Percentiles rank a stretch among this genome's conserved stretches.
These are phyloP conservation scores for Bimuria novae-zelandiae DNA, from an alignment of 2,329 filamentous ascomycete genomes.

Conservation along the genomic window DNA sequence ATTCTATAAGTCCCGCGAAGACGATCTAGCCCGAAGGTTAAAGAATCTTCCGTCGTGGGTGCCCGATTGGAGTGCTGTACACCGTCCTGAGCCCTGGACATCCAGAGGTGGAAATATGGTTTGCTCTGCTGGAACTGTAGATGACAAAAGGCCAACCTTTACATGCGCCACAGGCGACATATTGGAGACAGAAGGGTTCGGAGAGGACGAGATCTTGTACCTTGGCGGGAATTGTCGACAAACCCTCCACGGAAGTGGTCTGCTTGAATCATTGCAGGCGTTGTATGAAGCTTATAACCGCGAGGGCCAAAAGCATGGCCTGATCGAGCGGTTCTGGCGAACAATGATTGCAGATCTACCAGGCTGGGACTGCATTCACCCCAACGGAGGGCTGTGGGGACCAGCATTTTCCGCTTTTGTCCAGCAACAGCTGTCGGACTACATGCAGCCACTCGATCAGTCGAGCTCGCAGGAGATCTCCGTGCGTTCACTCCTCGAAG, in stretches of 20 bases:
- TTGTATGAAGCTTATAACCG: too few relatives aligned
- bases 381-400: background rate
- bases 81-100: slow-evolving; percentile 10
- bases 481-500: background rate
- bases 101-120: slow-evolving; percentile 14
- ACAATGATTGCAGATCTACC: slow-evolving; percentile 15
- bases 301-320: slow-evolving; percentile 12
- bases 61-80: slow-evolving; percentile 14
- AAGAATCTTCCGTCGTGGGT: slow-evolving; percentile 20
- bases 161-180: background rate
- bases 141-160: background rate
- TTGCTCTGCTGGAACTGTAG: slow-evolving; percentile 3
- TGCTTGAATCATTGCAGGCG: slow-evolving; percentile 10
- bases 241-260: background rate
- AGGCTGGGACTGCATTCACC: background rate
- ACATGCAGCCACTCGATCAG: background rate
- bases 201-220: background rate
- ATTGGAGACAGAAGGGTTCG: background rate
- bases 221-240: background rate
- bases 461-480: too few relatives aligned
- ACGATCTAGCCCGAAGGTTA: background rate
- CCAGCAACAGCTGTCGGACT: background rate
- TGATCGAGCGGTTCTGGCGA: slow-evolving; percentile 18
- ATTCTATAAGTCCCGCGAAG: background rate
- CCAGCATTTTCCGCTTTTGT: background rate